Evolutionary conservation across 306 rosid species (phyloP).

Genomic region (Trifolium dubium): DNA sequence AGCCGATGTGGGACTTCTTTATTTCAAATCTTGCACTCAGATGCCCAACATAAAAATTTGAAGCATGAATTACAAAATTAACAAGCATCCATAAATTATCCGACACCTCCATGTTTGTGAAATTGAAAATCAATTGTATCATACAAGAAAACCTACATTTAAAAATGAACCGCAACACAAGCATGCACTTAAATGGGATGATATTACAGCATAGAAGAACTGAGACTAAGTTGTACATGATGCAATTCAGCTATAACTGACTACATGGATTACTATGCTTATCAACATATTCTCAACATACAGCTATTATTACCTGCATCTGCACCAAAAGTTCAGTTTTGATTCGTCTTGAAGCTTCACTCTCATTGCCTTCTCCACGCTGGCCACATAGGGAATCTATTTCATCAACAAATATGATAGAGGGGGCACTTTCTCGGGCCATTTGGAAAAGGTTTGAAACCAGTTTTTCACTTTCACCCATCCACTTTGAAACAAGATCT

Average conservation of each 20-base stretch:
- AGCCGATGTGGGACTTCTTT: not conserved
- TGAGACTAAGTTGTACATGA: conserved; percentile 14
- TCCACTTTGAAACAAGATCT: conserved; percentile 98
- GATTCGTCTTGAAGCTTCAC: conserved; percentile 98
- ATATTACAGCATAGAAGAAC: conserved; percentile 12
- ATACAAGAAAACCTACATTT: conserved; percentile 5
- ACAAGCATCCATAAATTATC: not conserved
- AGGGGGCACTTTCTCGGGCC: conserved; percentile 98
- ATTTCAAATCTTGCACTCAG: not conserved
- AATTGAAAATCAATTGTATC: conserved; percentile 10
- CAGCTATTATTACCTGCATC: conserved; percentile 90
- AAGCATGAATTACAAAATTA: conserved; percentile 10
- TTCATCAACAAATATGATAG: conserved; percentile 93
- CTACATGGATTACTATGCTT: conserved; percentile 1
- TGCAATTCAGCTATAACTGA: conserved; percentile 31
- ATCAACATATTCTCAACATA: conserved; percentile 36
- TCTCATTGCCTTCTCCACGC: conserved; percentile 99
- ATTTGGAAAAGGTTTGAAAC: conserved; percentile 94
- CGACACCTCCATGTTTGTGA: not conserved
- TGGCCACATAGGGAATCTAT: conserved; percentile 95
- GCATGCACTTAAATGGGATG: conserved; percentile 21
- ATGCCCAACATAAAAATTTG: not conserved
- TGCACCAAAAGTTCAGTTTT: conserved; percentile 98
- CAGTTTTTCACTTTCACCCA: conserved; percentile 99
- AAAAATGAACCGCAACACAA: conserved; percentile 15